phyloP scores from a whole-genome alignment of 176 grass and related monocot species.

The Eragrostis nindensis region DNA sequence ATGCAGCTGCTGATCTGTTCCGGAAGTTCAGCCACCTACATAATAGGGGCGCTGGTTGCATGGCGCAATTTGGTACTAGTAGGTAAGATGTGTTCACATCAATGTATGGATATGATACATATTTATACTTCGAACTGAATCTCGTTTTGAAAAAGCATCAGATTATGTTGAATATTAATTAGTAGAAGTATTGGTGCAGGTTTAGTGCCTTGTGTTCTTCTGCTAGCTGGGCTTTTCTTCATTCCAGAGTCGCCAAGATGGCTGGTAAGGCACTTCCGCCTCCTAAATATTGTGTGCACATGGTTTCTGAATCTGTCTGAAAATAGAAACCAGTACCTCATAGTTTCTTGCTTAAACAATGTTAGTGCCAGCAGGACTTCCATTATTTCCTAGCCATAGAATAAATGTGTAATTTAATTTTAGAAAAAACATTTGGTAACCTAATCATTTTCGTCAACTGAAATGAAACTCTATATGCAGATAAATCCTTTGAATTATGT shows the following conservation, averaged over 20 bases:
- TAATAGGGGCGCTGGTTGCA: slow-evolving; percentile 62
- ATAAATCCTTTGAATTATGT: neutral
- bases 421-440: neutral
- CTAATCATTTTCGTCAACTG: slow-evolving; percentile 5
- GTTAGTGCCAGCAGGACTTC: neutral
- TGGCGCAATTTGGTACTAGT: slow-evolving; percentile 66
- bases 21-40: slow-evolving; percentile 61
- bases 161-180: slow-evolving; percentile 11
- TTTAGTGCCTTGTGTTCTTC: slow-evolving; percentile 59
- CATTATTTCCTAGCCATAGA: neutral
- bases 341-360: neutral
- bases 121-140: neutral
- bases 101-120: slow-evolving; percentile 20
- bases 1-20: slow-evolving; percentile 64
- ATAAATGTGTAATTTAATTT: neutral
- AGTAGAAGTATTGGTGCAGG: slow-evolving; percentile 41
- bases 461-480: slow-evolving; percentile 3
- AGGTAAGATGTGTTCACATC: slow-evolving; percentile 47
- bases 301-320: slow-evolving; percentile 1
- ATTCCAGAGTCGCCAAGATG: slow-evolving; percentile 90
- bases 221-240: slow-evolving; percentile 63
- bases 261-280: slow-evolving; percentile 52
- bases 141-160: neutral
- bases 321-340: neutral
- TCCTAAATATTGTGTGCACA: neutral